Evolutionary conservation across 2,329 filamentous ascomycete genomes (phyloP), one percentile per base, ranked within the genome.

Genomic region (Escovopsis weberi): DNA sequence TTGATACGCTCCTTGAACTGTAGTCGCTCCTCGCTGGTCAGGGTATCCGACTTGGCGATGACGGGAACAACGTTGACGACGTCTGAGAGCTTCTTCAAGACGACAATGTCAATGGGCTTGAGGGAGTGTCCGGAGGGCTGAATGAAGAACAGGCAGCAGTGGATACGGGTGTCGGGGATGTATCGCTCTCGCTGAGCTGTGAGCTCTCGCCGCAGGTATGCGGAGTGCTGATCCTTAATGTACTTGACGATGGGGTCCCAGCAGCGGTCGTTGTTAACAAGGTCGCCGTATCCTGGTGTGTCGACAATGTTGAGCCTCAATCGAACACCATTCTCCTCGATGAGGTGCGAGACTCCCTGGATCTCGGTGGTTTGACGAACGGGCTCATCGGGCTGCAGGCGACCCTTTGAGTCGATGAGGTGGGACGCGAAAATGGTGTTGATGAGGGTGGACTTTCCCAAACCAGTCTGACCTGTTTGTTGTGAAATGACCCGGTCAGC

Each of bases 161-260:
- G 91, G 60, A 98, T 95, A 59, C 91, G 85, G 53, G 91, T 98
- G 68, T 98, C 91, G 72, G 94, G 89, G 54, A 98, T 95, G 67
- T 98, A 98, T 59, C 91, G 83, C 70, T 98, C 91, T 68, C 91
- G 85, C 75, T 98, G 91, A 54, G 91, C 91, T 43, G 91, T 96
- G 59, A 98, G 86, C 68, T 98, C 91, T 77, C 98, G 98, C 67
- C 91, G 85, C 55, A 98, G 80, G 72, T 96, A 98, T 58, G 91
- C 89, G 42, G 87, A 95, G 75, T 98, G 91, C 74, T 98, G 91
- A 68, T 98, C 91, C 77, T 98, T 98, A 77, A 98, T 98, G 70
- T 98, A 98, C 75, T 98, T 98, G 75, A 98, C 89, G 64, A 98
- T 98, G 50, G 91, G 91, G 62, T 98, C 91, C 91, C 91, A 98